Base-by-base conservation (phyloP, 768 basidiomycete species). In the Boletellus emodensis region DNA sequence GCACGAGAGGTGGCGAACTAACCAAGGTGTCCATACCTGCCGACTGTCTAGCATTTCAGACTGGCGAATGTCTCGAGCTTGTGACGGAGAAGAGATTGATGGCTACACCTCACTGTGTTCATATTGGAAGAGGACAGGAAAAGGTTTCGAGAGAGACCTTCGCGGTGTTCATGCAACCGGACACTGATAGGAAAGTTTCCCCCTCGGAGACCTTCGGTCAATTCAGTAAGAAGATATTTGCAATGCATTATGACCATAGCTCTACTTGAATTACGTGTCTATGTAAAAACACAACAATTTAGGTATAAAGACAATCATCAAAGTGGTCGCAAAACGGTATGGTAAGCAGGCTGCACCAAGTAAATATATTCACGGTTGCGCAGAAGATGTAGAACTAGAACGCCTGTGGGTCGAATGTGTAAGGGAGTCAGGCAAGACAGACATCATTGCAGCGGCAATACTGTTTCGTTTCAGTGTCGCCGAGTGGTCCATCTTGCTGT, bases 101-200 rank as follows among this genome's bases (percentile, higher is more conserved):
- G 38, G 96, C 96, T 0, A 99, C 96, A 0, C 95, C 95, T 12
- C 95, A 98, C 58, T 96, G 90, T 41, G 95, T 98, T 38, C 81
- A 85, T 53, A 84, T 91, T 6, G 90, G 85, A 6, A 72, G 71
- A 45, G 70, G 73, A 14, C 65, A 71, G 12, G 77, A 76, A 9
- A 71, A 68, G 22, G 77, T 93, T 22, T 82, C 79, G 5, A 76
- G 95, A 46, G 94, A 98, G 67, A 97, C 96, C 0, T 90, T 92
- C 60, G 90, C 88, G 10, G 66, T 94, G 12, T 89, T 90, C 72
- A 85, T 90, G 88, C 85, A 95, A 65, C 94, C 94, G 6, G 82
- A 95, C 65, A 83, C 85, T 13, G 75, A 89, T 53, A 84, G 89
- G 59, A 75, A 77, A 39, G 79, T 98, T 20, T 83, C 85, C 5